Evolutionary conservation across 1,139 yeast genomes (phyloP), one percentile per base, ranked within the genome.

Genomic region (Suhomyces coccinellae): DNA sequence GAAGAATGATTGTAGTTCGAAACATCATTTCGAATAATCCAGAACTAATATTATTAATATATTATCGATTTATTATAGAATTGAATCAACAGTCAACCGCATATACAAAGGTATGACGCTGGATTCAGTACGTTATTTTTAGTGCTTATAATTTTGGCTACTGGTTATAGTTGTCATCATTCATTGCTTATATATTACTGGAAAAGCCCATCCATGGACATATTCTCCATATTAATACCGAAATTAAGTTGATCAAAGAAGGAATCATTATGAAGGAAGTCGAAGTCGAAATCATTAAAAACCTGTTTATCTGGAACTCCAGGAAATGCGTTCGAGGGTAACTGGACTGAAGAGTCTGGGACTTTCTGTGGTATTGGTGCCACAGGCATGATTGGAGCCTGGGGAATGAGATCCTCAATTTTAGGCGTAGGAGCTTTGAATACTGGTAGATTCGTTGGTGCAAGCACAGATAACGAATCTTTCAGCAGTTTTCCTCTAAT

Each of bases 231-330:
- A 35, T 47, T 51, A 8, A 48, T 50, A 3, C 47, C 50, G 20
- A 47, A 47, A 31, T 48, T 52, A 24, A 57, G 49, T 40, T 55
- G 61, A 20, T 52, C 60, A 41, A 63, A 52, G 36, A 65, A 52
- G 22, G 49, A 50, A 22, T 67, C 68, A 46, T 65, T 69, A 36
- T 61, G 62, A 34, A 70, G 55, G 44, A 69, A 63, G 38, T 69
- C 74, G 41, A 70, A 62, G 47, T 69, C 69, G 45, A 69, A 61
- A 28, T 62, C 52, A 28, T 56, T 57, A 31, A 58, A 53, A 26
- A 41, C 49, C 26, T 46, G 50, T 28, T 44, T 44, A n/a, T 49
- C 50, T 27, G 51, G 36, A 22, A 41, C 14, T 13, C 40, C 44
- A 8, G 44, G 41, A 22, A 45, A 41, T 43, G 33, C 27, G 36